Evolutionary conservation across 73 alveolate genomes (phyloP).

Genomic region (Tetrahymena malaccensis): DNA sequence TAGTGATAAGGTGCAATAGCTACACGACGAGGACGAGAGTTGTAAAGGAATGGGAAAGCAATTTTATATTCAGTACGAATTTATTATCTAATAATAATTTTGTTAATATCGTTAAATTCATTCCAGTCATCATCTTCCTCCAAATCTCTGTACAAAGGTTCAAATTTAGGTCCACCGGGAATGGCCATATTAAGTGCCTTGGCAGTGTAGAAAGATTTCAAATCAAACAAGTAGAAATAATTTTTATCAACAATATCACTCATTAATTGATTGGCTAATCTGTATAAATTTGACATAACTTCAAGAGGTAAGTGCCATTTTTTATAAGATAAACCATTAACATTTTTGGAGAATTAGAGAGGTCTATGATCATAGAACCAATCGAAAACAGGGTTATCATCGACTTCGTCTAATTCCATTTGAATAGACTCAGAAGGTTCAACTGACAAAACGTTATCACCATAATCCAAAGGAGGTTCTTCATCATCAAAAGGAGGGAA

Average conservation of each 20-base stretch:
- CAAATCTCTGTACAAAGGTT: constrained; percentile 95
- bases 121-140: constrained; percentile 99
- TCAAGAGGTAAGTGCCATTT: constrained; percentile 90
- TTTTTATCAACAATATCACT: constrained; percentile 95
- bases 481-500: constrained; percentile 99
- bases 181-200: constrained; percentile 99
- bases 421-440: constrained; percentile 98
- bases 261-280: constrained; percentile 95
- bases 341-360: constrained; percentile 72
- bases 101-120: constrained; percentile 98
- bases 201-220: constrained; percentile 97
- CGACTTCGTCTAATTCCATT: constrained; percentile 99
- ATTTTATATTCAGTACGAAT: constrained; percentile 98
- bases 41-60: constrained; percentile 99
- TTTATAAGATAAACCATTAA: constrained; percentile 98
- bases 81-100: constrained; percentile 94
- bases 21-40: constrained; percentile 98
- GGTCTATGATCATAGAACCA: constrained; percentile 99
- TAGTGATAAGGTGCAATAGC: constrained; percentile 93
- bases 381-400: constrained; percentile 98
- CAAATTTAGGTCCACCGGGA: constrained; percentile 99
- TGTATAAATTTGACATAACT: constrained; percentile 87
- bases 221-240: constrained; percentile 96
- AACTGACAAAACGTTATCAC: constrained; percentile 96
- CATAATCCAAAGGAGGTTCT: constrained; percentile 98